Percentiles rank a stretch among this genome's conserved stretches.
phyloP scores from a whole-genome alignment of 345 rosid genomes.

The Salix brachista region DNA sequence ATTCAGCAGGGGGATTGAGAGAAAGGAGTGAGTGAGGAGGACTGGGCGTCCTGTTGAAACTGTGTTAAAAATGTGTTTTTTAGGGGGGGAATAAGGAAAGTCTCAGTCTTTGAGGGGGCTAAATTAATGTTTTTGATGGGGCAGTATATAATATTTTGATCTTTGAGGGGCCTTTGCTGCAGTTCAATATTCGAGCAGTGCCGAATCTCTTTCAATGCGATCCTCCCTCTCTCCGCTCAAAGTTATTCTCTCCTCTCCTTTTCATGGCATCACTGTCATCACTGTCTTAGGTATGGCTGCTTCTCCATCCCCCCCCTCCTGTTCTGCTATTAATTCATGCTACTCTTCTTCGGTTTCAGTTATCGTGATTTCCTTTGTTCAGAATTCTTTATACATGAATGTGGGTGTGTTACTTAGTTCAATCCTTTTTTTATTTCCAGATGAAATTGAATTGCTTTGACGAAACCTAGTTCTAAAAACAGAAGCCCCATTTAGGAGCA shows the following conservation, averaged over 20 bases:
- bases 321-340: not conserved
- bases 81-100: not conserved
- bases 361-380: not conserved
- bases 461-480: not conserved
- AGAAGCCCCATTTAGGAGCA: constrained; percentile 4
- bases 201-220: not conserved
- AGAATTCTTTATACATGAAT: not conserved
- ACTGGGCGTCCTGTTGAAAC: not conserved
- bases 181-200: not conserved
- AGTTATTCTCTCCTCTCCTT: not conserved
- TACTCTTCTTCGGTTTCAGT: not conserved
- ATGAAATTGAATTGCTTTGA: not conserved
- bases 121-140: not conserved
- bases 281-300: constrained; percentile 1
- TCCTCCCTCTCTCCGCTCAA: not conserved
- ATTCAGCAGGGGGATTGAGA: not conserved
- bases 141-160: not conserved
- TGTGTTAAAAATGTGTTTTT: not conserved
- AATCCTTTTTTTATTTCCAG: not conserved
- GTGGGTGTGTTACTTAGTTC: not conserved
- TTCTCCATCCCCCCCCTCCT: not conserved
- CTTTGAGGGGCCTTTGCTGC: not conserved
- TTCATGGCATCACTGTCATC: not conserved
- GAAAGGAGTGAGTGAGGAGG: not conserved
- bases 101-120: not conserved